Evolutionary conservation across 1,284 basidiomycete species (phyloP).

Genomic region (Moniliella sp.): DNA sequence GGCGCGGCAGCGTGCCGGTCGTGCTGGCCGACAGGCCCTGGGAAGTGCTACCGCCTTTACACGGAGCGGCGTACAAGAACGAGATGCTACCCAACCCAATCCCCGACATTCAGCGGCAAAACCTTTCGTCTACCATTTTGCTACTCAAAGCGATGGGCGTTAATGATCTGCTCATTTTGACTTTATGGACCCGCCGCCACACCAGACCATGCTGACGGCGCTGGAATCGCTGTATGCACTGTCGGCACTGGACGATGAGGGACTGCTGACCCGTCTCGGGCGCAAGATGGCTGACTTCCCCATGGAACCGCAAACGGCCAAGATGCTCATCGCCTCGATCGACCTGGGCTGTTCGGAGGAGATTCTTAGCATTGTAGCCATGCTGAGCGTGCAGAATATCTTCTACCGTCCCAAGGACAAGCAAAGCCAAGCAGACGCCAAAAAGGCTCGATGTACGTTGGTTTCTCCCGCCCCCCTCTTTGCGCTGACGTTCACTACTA

Average conservation of each 20-base stretch:
- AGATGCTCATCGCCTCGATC: conserved; percentile 80
- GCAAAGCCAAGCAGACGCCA: conserved; percentile 91
- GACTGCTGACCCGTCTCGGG: conserved; percentile 71
- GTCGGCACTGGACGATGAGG: conserved; percentile 87
- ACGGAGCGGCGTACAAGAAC: conserved; percentile 87
- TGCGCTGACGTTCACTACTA: conserved; percentile 1
- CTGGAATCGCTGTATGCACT: conserved; percentile 80
- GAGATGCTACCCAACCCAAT: conserved; percentile 97
- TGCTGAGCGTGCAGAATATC: conserved; percentile 85
- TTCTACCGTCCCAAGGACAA: conserved; percentile 97
- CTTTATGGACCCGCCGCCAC: conserved; percentile 96
- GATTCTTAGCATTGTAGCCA: conserved; percentile 83
- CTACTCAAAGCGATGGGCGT: conserved; percentile 96
- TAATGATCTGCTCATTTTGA: conserved; percentile 91
- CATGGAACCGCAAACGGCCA: conserved; percentile 74
- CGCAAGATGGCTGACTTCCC: conserved; percentile 99
- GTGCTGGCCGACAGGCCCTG: conserved; percentile 86
- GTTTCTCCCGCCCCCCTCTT: too few species aligned
- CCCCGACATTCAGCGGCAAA: conserved; percentile 89
- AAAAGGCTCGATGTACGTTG: conserved; percentile 57
- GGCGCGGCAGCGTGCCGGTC: conserved; percentile 77
- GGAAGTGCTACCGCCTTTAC: conserved; percentile 91
- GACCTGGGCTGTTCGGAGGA: conserved; percentile 86
- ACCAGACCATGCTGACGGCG: conserved; percentile 81
- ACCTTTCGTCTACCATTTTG: conserved; percentile 72